Conservation (phyloP, 2,329 filamentous ascomycete genomes). For the Cladobotryum mycophilum region DNA sequence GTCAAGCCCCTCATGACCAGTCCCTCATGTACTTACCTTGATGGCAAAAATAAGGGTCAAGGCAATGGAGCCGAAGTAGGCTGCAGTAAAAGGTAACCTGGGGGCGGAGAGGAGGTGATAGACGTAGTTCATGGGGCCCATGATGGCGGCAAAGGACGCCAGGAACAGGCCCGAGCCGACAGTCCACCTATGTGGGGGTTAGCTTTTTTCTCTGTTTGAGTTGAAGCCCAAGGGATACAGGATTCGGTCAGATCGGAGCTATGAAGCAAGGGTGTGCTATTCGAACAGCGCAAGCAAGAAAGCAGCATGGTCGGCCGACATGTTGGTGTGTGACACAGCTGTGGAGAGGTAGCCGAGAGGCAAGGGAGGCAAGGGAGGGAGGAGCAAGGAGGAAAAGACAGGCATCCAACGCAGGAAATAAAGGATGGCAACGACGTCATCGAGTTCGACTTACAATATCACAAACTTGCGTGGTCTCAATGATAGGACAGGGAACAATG, state of each 20-base stretch:
- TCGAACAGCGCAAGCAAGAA: too few species aligned
- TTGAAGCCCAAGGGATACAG: background rate
- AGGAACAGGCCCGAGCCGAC: slow-evolving; percentile 88
- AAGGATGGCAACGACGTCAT: slow-evolving; percentile 11
- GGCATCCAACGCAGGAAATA: slow-evolving; percentile 11
- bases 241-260: background rate
- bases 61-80: slow-evolving; percentile 89
- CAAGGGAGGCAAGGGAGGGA: slow-evolving; percentile 7
- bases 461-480: slow-evolving; percentile 88
- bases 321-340: slow-evolving; percentile 3
- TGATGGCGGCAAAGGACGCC: slow-evolving; percentile 85
- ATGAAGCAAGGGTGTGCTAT: background rate
- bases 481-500: slow-evolving; percentile 76
- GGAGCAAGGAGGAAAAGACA: slow-evolving; percentile 1
- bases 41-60: slow-evolving; percentile 89
- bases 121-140: slow-evolving; percentile 79
- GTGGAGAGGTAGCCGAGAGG: slow-evolving; percentile 2
- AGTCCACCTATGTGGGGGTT: slow-evolving; percentile 66
- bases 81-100: slow-evolving; percentile 84
- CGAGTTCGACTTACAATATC: slow-evolving; percentile 70
- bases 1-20: background rate
- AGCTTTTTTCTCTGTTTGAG: slow-evolving; percentile 14
- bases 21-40: slow-evolving; percentile 59
- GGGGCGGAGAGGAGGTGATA: slow-evolving; percentile 79
- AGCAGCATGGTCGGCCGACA: background rate